phyloP scores from a whole-genome alignment of 1,284 basidiomycete genomes.

The Cutaneotrichosporon sp. region DNA sequence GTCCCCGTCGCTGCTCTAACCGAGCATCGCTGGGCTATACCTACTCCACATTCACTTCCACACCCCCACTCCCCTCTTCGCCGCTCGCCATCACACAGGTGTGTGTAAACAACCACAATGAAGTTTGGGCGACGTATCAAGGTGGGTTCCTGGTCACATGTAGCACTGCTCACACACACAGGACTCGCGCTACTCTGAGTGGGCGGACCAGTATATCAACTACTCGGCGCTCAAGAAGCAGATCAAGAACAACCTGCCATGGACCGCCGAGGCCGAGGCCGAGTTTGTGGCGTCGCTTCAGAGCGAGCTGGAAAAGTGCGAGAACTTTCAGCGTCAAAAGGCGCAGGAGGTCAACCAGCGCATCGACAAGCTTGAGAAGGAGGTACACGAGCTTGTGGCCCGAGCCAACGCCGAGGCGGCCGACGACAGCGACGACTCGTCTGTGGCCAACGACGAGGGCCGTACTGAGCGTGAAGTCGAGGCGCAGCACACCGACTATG shows the following conservation, averaged over 20 bases:
- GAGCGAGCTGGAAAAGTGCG: conserved; percentile 88
- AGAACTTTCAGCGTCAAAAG: conserved; percentile 90
- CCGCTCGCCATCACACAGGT: background rate
- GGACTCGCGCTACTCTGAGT: conserved; percentile 81
- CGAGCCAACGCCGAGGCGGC: conserved; percentile 25
- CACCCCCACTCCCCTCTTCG: no score
- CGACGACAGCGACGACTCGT: conserved; percentile 48
- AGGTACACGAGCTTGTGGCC: conserved; percentile 67
- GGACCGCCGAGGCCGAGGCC: conserved; percentile 72
- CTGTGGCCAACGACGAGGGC: conserved; percentile 5
- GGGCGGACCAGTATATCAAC: conserved; percentile 83
- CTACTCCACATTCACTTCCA: no score
- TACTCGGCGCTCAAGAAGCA: conserved; percentile 84
- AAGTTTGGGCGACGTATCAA: conserved; percentile 87
- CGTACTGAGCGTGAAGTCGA: conserved; percentile 33
- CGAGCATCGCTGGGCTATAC: no score
- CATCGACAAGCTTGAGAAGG: conserved; percentile 72
- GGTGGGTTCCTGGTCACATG: conserved; percentile 57
- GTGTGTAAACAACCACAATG: conserved; percentile 50
- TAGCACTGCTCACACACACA: conserved; percentile 40
- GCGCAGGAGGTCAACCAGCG: conserved; percentile 74
- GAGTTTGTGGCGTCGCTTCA: conserved; percentile 75
- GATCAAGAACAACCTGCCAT: conserved; percentile 61
- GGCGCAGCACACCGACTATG: conserved; percentile 50
- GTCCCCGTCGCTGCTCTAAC: no score